These are phyloP conservation scores for Microcos paniculata DNA, from an alignment of 345 rosid species.

Conservation along the genomic window DNA sequence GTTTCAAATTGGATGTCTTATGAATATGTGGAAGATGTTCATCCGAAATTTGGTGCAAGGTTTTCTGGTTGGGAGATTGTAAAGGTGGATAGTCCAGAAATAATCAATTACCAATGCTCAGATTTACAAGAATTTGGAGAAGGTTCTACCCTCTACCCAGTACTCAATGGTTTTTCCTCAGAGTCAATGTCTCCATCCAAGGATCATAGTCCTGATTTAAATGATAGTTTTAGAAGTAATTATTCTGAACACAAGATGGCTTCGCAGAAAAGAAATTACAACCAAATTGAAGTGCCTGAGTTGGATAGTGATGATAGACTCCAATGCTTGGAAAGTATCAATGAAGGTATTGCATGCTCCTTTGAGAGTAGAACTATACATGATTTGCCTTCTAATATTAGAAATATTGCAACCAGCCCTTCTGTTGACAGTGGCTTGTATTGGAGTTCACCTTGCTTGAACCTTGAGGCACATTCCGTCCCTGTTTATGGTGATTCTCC, in stretches of 20 bases:
- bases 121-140: slow-evolving; percentile 17
- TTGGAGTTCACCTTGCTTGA: slow-evolving; percentile 18
- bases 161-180: slow-evolving; percentile 1
- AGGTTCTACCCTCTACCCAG: not conserved
- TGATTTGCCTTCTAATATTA: slow-evolving; percentile 25
- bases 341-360: slow-evolving; percentile 19
- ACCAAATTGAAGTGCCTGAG: slow-evolving; percentile 24
- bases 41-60: slow-evolving; percentile 7
- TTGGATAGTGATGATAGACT: slow-evolving; percentile 7
- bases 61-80: slow-evolving; percentile 34
- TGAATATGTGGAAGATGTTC: slow-evolving; percentile 29
- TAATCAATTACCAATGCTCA: slow-evolving; percentile 14
- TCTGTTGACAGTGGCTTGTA: slow-evolving; percentile 18
- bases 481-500: slow-evolving; percentile 25
- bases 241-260: slow-evolving; percentile 7
- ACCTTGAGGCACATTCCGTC: slow-evolving; percentile 20
- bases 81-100: slow-evolving; percentile 29
- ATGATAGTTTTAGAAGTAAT: slow-evolving; percentile 1
- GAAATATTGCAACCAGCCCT: slow-evolving; percentile 29
- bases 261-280: slow-evolving; percentile 17
- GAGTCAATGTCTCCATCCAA: slow-evolving; percentile 16
- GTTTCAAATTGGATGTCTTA: slow-evolving; percentile 11
- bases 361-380: slow-evolving; percentile 31
- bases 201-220: not conserved
- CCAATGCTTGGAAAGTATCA: slow-evolving; percentile 15